These are phyloP conservation scores for Neonothopanus nambi DNA, from an alignment of 1,284 basidiomycete species.

Conservation along the genomic window DNA sequence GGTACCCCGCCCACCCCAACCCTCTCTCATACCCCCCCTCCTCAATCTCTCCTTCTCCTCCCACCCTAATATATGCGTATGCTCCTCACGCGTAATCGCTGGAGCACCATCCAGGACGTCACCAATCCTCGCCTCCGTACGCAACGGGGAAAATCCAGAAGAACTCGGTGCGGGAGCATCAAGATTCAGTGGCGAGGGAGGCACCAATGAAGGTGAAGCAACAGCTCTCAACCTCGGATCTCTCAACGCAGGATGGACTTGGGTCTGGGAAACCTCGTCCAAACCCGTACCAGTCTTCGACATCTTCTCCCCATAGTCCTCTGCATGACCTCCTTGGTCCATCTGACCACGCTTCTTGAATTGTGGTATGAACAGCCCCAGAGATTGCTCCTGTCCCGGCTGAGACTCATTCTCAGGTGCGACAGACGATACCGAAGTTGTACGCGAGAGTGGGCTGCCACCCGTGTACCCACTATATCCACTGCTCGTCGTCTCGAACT, in stretches of 20 bases:
- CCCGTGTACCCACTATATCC: slow-evolving; percentile 3
- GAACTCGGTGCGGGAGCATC: neutral
- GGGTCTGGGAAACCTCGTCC: no score
- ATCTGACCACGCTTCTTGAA: no score
- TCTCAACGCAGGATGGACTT: neutral
- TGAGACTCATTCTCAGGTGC: neutral
- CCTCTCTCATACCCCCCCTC: neutral
- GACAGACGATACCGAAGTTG: slow-evolving; percentile 4
- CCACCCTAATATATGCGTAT: neutral
- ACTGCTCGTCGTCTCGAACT: slow-evolving; percentile 2
- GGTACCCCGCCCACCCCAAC: no score
- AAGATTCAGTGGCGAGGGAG: slow-evolving; percentile 4
- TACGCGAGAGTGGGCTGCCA: slow-evolving; percentile 5
- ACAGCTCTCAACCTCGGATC: slow-evolving; percentile 6
- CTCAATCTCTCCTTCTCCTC: slow-evolving; percentile 6
- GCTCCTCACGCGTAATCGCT: slow-evolving; percentile 1
- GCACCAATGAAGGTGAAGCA: slow-evolving; percentile 1
- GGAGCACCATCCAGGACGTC: slow-evolving; percentile 1
- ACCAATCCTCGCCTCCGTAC: neutral
- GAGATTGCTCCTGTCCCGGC: no score
- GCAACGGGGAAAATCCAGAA: neutral
- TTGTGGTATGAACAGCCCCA: no score
- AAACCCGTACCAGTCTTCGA: no score
- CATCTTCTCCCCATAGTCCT: no score
- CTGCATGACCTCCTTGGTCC: no score